A percentile compares a stretch with the other conserved stretches of the same genome.
Conservation (phyloP, 192 early-diverging fungal species). For the Linnemannia exigua region DNA sequence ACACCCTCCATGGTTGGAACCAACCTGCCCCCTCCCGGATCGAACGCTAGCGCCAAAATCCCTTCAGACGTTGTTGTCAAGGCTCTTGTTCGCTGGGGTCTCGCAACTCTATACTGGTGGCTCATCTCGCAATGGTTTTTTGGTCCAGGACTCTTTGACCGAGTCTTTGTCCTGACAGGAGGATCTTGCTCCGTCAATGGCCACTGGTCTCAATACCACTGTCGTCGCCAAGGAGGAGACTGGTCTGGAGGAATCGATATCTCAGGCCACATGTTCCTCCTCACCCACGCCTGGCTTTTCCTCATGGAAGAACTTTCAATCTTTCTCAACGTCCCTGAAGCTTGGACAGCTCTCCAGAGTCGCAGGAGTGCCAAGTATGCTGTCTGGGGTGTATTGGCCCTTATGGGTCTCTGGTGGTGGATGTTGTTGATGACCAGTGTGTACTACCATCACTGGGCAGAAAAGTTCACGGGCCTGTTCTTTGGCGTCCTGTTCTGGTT, state of each 20-base stretch:
- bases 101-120: conserved; percentile 88
- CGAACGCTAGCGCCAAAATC: conserved; percentile 3
- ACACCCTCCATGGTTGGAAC: conserved; percentile 17
- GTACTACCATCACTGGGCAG: conserved; percentile 82
- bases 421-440: conserved; percentile 85
- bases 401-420: conserved; percentile 77
- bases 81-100: conserved; percentile 62
- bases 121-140: conserved; percentile 88
- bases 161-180: conserved; percentile 79
- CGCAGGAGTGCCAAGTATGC: conserved; percentile 33
- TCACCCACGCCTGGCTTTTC: conserved; percentile 82
- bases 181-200: conserved; percentile 66
- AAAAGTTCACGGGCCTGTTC: conserved; percentile 77
- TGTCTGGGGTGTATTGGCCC: conserved; percentile 51
- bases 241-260: conserved; percentile 90
- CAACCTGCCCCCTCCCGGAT: conserved; percentile 14
- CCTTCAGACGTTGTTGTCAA: conserved; percentile 23
- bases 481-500: conserved; percentile 82
- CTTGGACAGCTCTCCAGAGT: conserved; percentile 16
- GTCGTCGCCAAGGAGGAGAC: conserved; percentile 68
- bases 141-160: conserved; percentile 86
- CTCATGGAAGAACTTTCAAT: conserved; percentile 75
- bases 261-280: conserved; percentile 89
- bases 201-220: conserved; percentile 36
- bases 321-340: conserved; percentile 44